Evolutionary conservation across 441 rosid species (phyloP).

Genomic region (Arabidopsis hybrid): DNA sequence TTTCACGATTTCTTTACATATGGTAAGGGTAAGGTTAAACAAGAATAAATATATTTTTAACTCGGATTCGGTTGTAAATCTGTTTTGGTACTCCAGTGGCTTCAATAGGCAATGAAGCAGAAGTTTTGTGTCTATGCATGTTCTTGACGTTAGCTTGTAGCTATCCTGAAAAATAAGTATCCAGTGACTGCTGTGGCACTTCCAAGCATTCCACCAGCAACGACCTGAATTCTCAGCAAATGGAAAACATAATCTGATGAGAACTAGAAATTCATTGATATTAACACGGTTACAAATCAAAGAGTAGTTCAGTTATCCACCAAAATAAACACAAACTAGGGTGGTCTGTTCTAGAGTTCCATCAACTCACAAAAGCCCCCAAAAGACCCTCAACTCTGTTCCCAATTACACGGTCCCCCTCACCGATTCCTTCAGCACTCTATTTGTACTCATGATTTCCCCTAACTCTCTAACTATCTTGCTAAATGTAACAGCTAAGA

Average conservation of each 20-base stretch:
- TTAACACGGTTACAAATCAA: background rate
- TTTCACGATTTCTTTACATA: conserved; percentile 40
- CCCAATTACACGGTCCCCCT: background rate
- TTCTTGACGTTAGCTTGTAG: conserved; percentile 31
- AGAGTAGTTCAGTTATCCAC: conserved; percentile 8
- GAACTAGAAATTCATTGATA: background rate
- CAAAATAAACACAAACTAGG: background rate
- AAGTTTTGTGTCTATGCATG: conserved; percentile 9
- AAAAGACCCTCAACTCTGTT: background rate
- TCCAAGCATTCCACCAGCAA: conserved; percentile 93
- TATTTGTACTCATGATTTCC: conserved; percentile 3
- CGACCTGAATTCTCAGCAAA: conserved; percentile 61
- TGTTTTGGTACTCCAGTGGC: conserved; percentile 8
- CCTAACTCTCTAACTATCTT: background rate
- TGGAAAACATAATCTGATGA: conserved; percentile 27
- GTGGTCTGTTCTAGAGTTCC: conserved; percentile 2
- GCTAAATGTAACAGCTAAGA: conserved; percentile 20
- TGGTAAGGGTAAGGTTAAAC: conserved; percentile 10
- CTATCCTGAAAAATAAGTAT: conserved; percentile 52
- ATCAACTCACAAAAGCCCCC: background rate
- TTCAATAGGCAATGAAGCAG: conserved; percentile 28
- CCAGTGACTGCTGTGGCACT: conserved; percentile 72
- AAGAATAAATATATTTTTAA: conserved; percentile 17
- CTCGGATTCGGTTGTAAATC: conserved; percentile 1
- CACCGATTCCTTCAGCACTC: background rate